Evolutionary conservation across 345 rosid genomes (phyloP), one percentile per base, ranked within the genome.

Genomic region (Syzygium aqueum): DNA sequence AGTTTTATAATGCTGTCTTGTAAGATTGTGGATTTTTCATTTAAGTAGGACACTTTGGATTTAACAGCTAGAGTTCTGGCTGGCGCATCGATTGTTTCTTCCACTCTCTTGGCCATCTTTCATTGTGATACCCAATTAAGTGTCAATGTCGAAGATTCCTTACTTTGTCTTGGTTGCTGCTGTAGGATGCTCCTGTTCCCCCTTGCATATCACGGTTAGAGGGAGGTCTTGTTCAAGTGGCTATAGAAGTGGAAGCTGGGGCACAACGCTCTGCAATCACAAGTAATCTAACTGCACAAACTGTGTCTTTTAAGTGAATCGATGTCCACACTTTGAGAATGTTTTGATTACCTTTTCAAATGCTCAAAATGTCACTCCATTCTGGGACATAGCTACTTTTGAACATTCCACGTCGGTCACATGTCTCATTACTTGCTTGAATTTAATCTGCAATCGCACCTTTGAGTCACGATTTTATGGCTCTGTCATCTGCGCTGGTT

Each of bases 211-310:
- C 98, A 54, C 99, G 95, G 90, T 91, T 97, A 84, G 93, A 94
- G 85, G 98, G 98, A 86, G 98, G 99, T 43, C 99, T 96, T 89
- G 99, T 97, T 90, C 99, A 97, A 89, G 97, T 97, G 86, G 99
- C 98, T 84, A 97, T 97, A 85, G 98, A 97, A 92, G 99, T 97
- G 87, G 99, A 97, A 93, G 99, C 95, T 89, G 98, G 97, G 88
- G 97, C 99, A 27, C 99, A 97, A 77, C 97, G 98, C 82, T 95
- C 98, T 51, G 98, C 99, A 86, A 96, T 96, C 90, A 95, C 99
- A 85, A 95, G 98, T 96, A 96, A 85, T 21, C 16, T 54, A 37
- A 59, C 50, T 85, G 46, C 43, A 53, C 67, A 85, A 0, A 37
- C 82, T 37, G 14, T 3, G 8, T 33, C 0, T 73, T 0, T 33